Base-by-base conservation (phyloP, 2,329 filamentous ascomycete genomes). In the Talaromyces pinophilus region DNA sequence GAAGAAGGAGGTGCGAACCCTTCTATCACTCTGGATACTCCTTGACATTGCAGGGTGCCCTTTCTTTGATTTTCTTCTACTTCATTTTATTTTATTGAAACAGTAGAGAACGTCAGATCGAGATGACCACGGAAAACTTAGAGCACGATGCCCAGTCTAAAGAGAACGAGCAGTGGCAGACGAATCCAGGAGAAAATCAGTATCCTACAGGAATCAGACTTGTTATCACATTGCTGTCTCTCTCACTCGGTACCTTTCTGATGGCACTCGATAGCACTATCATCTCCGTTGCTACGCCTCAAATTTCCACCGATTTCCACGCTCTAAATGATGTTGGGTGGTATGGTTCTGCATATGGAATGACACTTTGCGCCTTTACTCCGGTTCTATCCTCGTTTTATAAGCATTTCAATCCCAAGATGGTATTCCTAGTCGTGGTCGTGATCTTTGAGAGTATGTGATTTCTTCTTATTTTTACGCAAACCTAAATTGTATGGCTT, bases 171-270 rank as follows among this genome's bases (percentile, higher is more conserved):
- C n/a, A 25, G 25, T 48, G 44, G 44, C 44, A 22, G 44, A 25
- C 19, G 44, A 48, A 48, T 48, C 19, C 22, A 48, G 42, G n/a
- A 19, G 42, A 46, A 7, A 46, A 46, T 19, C 42, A 46, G 42
- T 59, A 59, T 25, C 54, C 30, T 25, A 59, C 33, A 59, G 54
- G 54, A 5, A 5, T 59, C 4, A 38, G 33, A 40, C 33, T 59
- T 40, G 54, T 59, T 33, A 40, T 59, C 3, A 15, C 54, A 33
- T 33, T 59, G 54, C 40, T 40, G 33, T 59, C 33, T 40, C 54
- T 59, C 30, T 59, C 54, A 19, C 54, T 59, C 17, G 33, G 54
- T n/a, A 22, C n/a, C 35, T 19, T 59, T 59, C n/a, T 48, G 44
- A 48, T 48, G n/a, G 44, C 44, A 2, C 44, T 48, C 10, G 44